phyloP scores from a whole-genome alignment of 129 eudicot species.

The Solidago caesia region DNA sequence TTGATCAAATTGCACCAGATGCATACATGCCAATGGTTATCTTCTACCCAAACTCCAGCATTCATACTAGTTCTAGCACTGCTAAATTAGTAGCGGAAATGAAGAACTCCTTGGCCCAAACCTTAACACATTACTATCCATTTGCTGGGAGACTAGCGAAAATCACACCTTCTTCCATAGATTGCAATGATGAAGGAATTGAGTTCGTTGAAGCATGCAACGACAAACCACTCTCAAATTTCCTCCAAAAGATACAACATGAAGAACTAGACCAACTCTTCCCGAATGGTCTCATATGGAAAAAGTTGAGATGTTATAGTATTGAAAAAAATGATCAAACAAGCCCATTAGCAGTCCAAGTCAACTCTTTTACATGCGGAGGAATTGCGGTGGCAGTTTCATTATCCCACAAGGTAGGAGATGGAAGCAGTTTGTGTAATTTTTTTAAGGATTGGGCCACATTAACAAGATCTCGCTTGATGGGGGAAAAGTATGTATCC shows the following conservation, averaged over 20 bases:
- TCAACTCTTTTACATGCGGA: not conserved
- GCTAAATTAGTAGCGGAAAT: not conserved
- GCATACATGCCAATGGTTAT: not conserved
- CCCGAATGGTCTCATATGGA: not conserved
- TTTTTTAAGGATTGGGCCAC: not conserved
- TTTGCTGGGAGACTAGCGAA: not conserved
- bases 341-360: not conserved
- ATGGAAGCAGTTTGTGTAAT: not conserved
- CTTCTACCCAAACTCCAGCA: not conserved
- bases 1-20: not conserved
- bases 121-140: not conserved
- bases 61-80: not conserved
- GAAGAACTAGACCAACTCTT: constrained; percentile 1
- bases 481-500: not conserved
- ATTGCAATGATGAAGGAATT: not conserved
- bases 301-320: not conserved
- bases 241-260: not conserved
- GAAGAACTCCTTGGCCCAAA: not conserved
- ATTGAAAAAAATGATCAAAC: not conserved
- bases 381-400: not conserved
- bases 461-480: not conserved
- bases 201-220: not conserved
- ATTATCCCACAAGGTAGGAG: not conserved
- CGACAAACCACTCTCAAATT: not conserved
- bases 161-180: not conserved